Evolutionary conservation across 2,329 filamentous ascomycete genomes (phyloP), one percentile per base, ranked within the genome.

Genomic region (Orbilia brochopaga): DNA sequence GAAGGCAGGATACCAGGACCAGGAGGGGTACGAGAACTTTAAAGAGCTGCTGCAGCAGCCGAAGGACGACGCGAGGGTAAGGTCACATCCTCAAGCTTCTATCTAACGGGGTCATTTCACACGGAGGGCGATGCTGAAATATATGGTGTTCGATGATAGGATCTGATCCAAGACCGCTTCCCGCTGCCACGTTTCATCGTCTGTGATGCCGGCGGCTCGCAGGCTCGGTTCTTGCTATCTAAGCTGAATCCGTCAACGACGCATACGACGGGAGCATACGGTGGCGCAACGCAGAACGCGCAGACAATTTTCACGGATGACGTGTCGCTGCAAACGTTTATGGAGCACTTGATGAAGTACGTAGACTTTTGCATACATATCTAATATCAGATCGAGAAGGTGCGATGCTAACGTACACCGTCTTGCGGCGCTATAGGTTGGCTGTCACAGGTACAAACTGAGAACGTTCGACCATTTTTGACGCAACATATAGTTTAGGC

Each of bases 281-380:
- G 94, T 63, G 92, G 92, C 73, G 90, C 93, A 54, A 87, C 90
- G 30, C 90, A 93, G 78, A 92, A 90, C 52, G 92, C 93, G 7
- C 94, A 99, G 81, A 99, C 94, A 3, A 99, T 99, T 77, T 99
- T 99, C 82, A 99, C 94, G 0, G 94, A 99, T 78, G 94, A 99
- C 80, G 94, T 99, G 61, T 97, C 92, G 61, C 83, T 99, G 78
- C 93, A 97, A 81, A 97, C 93, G 0, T 99, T 99, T 79, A 99
- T 99, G 94, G 94, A 99, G 78, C 92, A 97, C 81, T 83, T 99
- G 79, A 99, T 99, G 94, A 99, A 99, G 91, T 92, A 84, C 81
- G 88, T 84, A 51, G 19, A 11, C 19, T 24, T 51, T 15, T 2
- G 23, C 19, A 8, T 3, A 24, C 30, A 24, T 13, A 52, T 51